Evolutionary conservation across 345 rosid species (phyloP).

Genomic region (Eutrema japonicum): DNA sequence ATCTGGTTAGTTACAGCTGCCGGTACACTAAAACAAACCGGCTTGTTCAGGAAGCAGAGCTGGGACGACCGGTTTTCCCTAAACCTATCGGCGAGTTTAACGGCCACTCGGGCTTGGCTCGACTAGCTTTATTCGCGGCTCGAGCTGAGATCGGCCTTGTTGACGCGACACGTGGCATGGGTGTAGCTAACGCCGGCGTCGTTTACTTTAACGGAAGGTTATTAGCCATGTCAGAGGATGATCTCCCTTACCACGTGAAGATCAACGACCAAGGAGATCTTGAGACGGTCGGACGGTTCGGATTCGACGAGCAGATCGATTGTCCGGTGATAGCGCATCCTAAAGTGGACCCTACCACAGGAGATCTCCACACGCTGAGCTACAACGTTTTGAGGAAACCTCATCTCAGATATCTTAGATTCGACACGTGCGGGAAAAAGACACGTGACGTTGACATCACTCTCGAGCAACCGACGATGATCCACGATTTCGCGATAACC

Average conservation of each 20-base stretch:
- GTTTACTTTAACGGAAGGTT: conserved; percentile 65
- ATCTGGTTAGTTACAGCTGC: conserved; percentile 61
- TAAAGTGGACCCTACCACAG: conserved; percentile 65
- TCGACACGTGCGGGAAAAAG: conserved; percentile 54
- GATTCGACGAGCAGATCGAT: conserved; percentile 58
- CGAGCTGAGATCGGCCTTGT: conserved; percentile 58
- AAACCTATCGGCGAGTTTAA: conserved; percentile 81
- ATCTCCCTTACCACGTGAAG: conserved; percentile 68
- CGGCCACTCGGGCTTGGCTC: conserved; percentile 71
- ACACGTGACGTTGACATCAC: conserved; percentile 56
- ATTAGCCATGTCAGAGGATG: conserved; percentile 85
- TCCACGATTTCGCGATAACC: conserved; percentile 78
- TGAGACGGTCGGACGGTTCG: conserved; percentile 60
- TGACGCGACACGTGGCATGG: conserved; percentile 60
- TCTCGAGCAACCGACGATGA: conserved; percentile 61
- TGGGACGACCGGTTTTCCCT: conserved; percentile 67
- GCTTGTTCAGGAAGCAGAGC: conserved; percentile 58
- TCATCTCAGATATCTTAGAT: conserved; percentile 61
- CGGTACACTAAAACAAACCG: conserved; percentile 70
- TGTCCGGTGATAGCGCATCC: conserved; percentile 79
- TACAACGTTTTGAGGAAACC: conserved; percentile 62
- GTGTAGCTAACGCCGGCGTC: conserved; percentile 78
- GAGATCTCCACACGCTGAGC: conserved; percentile 63
- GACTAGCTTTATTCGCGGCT: conserved; percentile 60
- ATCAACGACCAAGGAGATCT: conserved; percentile 59